Conservation (phyloP, 148 eudicot species). For the Diospyros kaki region DNA sequence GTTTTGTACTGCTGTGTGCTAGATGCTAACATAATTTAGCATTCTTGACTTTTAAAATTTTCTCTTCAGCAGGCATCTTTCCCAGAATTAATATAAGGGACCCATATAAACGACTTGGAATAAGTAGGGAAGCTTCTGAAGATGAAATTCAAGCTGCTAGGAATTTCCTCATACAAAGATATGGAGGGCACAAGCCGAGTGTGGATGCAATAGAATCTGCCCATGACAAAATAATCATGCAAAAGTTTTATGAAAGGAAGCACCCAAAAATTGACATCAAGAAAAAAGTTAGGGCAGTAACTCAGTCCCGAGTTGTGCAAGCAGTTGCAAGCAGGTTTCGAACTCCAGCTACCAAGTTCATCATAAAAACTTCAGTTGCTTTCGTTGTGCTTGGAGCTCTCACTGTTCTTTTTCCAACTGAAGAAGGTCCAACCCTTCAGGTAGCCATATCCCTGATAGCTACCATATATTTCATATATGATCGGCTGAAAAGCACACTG, state of each 20-base stretch:
- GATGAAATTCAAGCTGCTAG: constrained; percentile 92
- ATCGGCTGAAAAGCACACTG: constrained; percentile 67
- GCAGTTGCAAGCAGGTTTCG: constrained; percentile 70
- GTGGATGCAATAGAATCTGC: constrained; percentile 93
- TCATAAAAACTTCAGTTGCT: constrained; percentile 50
- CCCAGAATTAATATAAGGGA: constrained; percentile 85
- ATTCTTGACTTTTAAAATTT: not conserved
- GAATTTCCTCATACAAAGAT: constrained; percentile 80
- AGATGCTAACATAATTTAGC: not conserved
- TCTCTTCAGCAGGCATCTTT: constrained; percentile 54
- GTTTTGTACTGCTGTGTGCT: constrained; percentile 9
- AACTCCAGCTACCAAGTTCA: constrained; percentile 70
- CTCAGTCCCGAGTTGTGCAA: constrained; percentile 63
- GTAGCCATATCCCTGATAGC: constrained; percentile 79
- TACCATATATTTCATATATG: constrained; percentile 70
- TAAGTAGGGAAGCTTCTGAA: constrained; percentile 87
- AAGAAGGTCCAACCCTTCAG: constrained; percentile 97
- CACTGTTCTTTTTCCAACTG: constrained; percentile 85
- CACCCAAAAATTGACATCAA: constrained; percentile 73
- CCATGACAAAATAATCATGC: constrained; percentile 94
- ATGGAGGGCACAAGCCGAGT: constrained; percentile 84
- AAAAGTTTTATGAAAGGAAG: constrained; percentile 73
- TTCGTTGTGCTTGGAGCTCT: constrained; percentile 74
- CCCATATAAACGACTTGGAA: constrained; percentile 90
- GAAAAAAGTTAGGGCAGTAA: constrained; percentile 74